Conservation (phyloP, 441 rosid genomes). For the Dalechampia spathulata region DNA sequence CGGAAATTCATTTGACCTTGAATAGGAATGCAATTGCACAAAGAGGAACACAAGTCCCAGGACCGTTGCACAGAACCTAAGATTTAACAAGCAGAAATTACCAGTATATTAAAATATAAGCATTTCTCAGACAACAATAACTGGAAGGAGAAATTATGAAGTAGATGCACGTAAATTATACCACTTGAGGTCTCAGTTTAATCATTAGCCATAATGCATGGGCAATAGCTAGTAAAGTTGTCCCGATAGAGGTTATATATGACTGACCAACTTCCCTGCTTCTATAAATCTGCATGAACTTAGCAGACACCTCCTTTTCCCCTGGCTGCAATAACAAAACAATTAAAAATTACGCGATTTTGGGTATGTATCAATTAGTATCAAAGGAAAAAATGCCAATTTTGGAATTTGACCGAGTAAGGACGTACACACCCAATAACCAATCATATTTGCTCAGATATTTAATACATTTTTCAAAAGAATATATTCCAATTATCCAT, state of each 20-base stretch:
- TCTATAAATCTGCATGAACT: slow-evolving; percentile 67
- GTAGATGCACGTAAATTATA: slow-evolving; percentile 18
- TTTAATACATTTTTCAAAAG: too few relatives aligned
- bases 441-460: too few relatives aligned
- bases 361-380: not conserved
- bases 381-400: not conserved
- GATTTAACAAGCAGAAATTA: not conserved
- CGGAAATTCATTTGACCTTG: slow-evolving; percentile 39
- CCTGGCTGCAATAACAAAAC: slow-evolving; percentile 27
- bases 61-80: slow-evolving; percentile 91
- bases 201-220: slow-evolving; percentile 73
- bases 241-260: slow-evolving; percentile 72
- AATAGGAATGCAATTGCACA: slow-evolving; percentile 69
- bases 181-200: slow-evolving; percentile 79
- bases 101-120: slow-evolving; percentile 3
- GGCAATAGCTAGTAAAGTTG: slow-evolving; percentile 57
- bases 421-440: too few relatives aligned
- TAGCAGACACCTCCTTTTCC: slow-evolving; percentile 26
- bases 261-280: slow-evolving; percentile 98
- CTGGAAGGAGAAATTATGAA: not conserved
- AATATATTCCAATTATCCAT: not conserved
- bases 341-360: not conserved
- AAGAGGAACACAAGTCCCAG: slow-evolving; percentile 86
- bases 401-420: too few relatives aligned
- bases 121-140: not conserved